Evolutionary conservation across 2,329 filamentous ascomycete species (phyloP).

Genomic region (Xylaria arbuscula): DNA sequence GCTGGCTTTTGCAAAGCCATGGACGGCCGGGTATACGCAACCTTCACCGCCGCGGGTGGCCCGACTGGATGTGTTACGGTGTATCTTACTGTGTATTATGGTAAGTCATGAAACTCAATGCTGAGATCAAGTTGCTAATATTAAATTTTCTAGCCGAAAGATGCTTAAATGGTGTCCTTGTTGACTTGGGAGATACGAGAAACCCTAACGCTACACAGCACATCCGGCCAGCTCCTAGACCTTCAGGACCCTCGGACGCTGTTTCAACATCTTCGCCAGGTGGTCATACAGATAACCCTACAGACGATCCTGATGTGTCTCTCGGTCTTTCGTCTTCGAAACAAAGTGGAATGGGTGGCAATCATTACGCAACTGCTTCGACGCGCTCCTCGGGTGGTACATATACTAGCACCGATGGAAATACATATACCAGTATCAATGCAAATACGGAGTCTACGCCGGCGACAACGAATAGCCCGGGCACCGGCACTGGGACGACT

Average conservation of each 20-base stretch:
- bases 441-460: too few relatives aligned
- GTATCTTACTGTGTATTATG: conserved; percentile 35
- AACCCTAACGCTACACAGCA: not conserved
- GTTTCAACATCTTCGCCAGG: not conserved
- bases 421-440: not conserved
- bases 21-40: conserved; percentile 34
- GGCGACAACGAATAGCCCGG: not conserved
- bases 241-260: not conserved
- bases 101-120: conserved; percentile 23
- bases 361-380: not conserved
- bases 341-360: not conserved
- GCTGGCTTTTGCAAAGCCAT: conserved; percentile 36
- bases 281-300: not conserved
- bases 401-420: not conserved
- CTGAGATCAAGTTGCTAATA: conserved; percentile 11
- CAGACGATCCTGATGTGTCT: not conserved
- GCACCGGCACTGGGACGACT: not conserved
- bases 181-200: not conserved
- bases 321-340: not conserved
- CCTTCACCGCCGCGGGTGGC: conserved; percentile 31
- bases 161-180: conserved; percentile 31
- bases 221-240: not conserved
- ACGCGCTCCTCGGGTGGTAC: not conserved
- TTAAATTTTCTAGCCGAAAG: conserved; percentile 8
- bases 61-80: conserved; percentile 33